Base-by-base conservation (phyloP, 176 grass and related monocot genomes). In the Pontederia crassipes region DNA sequence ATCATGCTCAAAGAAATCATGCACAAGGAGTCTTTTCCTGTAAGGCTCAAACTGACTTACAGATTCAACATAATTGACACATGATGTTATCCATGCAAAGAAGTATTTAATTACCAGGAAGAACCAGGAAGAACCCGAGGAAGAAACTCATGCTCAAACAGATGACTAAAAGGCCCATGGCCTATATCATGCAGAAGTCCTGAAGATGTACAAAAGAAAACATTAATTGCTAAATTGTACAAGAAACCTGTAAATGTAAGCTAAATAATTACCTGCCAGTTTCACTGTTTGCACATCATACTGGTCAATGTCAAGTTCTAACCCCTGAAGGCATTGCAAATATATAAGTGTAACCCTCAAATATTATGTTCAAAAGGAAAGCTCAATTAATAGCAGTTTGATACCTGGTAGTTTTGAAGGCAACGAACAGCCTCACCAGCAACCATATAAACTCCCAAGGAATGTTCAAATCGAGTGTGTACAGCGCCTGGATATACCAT, bases 101-200 rank as follows among this genome's bases (percentile, higher is more conserved):
- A 13, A 73, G n/a, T 61, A n/a, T 60, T 65, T 49, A 82, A 73
- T 85, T 61, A 96, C 91, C 91, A 96, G 49, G 72, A 75, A 67
- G 69, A 85, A 61, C 86, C 86, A 52, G 86, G 86, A 69, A 67
- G n/a, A 72, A 72, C 75, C 28, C 51, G 69, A 20, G 86, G 80
- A 83, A 96, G 86, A 80, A 96, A 87, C 63, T 82, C 91, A 73
- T 84, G 86, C 75, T 96, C 91, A 85, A 90, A 96, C 68, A 96
- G 56, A 75, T 96, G 91, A 72, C 91, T 96, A 58, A 96, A 96
- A 66, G 91, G 91, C 0, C 91, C 91, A 53, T 96, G 91, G 17
- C 91, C 91, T 59, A 96, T 82, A 68, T 96, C 91, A 82, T 96
- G 91, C 63, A 96, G 65, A 45, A 96, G 78, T 6, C 91, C 91